Conservation (phyloP, 73 alveolate species). For the Paramecium caudatum region DNA sequence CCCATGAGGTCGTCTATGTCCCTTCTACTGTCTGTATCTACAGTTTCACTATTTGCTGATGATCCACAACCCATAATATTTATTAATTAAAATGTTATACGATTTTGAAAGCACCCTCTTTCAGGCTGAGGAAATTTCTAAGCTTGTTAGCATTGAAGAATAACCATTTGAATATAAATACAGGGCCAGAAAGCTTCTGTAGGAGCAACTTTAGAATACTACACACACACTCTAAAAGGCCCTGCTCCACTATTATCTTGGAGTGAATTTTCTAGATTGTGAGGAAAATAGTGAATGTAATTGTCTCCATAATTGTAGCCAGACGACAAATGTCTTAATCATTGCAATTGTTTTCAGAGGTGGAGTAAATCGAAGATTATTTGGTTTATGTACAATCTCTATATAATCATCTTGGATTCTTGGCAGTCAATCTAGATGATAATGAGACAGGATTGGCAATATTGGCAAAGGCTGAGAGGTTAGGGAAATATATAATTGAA, state of each 20-base stretch:
- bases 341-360: slow-evolving; percentile 68
- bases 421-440: slow-evolving; percentile 93
- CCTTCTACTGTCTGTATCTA: not conserved
- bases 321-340: slow-evolving; percentile 71
- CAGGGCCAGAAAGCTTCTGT: slow-evolving; percentile 83
- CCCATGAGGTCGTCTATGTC: slow-evolving; percentile 22
- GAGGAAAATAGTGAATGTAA: slow-evolving; percentile 86
- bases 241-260: slow-evolving; percentile 79
- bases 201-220: slow-evolving; percentile 70
- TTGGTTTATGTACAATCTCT: slow-evolving; percentile 89
- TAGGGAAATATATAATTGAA: slow-evolving; percentile 80
- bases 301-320: slow-evolving; percentile 18
- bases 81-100: not conserved
- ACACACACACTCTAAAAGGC: slow-evolving; percentile 39
- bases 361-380: slow-evolving; percentile 81
- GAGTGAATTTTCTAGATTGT: slow-evolving; percentile 86
- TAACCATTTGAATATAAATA: slow-evolving; percentile 87
- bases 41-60: not conserved
- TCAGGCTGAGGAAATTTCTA: slow-evolving; percentile 40
- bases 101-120: slow-evolving; percentile 39
- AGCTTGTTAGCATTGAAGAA: slow-evolving; percentile 46
- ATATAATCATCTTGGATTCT: slow-evolving; percentile 94
- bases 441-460: slow-evolving; percentile 93
- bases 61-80: slow-evolving; percentile 1
- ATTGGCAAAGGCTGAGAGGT: slow-evolving; percentile 92